A percentile compares a stretch with the other conserved stretches of the same genome.
phyloP scores from a whole-genome alignment of 2,329 filamentous ascomycete genomes.

The Aureobasidium sp. region DNA sequence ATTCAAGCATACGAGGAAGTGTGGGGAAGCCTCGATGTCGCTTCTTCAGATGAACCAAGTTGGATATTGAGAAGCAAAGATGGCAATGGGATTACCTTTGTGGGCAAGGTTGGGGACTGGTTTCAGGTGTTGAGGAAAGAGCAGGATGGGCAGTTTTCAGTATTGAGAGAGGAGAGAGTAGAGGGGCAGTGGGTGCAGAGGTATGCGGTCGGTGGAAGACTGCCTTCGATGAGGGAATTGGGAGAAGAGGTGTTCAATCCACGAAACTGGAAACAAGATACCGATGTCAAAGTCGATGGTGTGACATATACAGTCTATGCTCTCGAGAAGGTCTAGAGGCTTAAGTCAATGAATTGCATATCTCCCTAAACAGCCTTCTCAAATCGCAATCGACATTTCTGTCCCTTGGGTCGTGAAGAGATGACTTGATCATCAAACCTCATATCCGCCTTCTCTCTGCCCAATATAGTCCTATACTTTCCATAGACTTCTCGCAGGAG shows the following conservation, averaged over 20 bases:
- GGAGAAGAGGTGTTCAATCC: neutral
- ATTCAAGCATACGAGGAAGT: constrained; percentile 9
- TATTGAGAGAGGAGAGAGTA: constrained; percentile 5
- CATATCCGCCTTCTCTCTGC: constrained; percentile 16
- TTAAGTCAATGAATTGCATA: no score
- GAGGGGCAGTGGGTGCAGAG: neutral
- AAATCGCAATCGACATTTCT: constrained; percentile 15
- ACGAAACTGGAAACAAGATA: neutral
- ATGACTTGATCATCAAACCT: constrained; percentile 17
- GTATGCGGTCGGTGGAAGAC: neutral
- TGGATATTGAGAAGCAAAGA: constrained; percentile 11
- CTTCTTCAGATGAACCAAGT: neutral
- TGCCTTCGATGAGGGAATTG: neutral
- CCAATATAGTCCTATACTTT: constrained; percentile 2
- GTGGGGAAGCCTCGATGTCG: neutral
- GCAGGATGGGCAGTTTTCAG: neutral
- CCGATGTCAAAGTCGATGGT: neutral
- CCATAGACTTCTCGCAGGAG: constrained; percentile 16
- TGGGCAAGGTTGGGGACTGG: neutral
- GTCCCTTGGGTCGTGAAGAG: constrained; percentile 15
- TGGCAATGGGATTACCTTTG: neutral
- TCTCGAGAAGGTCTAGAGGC: neutral
- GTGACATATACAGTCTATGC: constrained; percentile 6
- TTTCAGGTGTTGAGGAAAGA: constrained; percentile 9
- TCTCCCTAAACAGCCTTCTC: neutral